Evolutionary conservation across 2,329 filamentous ascomycete species (phyloP), one percentile per base, ranked within the genome.

Genomic region (Cercospora canescens): DNA sequence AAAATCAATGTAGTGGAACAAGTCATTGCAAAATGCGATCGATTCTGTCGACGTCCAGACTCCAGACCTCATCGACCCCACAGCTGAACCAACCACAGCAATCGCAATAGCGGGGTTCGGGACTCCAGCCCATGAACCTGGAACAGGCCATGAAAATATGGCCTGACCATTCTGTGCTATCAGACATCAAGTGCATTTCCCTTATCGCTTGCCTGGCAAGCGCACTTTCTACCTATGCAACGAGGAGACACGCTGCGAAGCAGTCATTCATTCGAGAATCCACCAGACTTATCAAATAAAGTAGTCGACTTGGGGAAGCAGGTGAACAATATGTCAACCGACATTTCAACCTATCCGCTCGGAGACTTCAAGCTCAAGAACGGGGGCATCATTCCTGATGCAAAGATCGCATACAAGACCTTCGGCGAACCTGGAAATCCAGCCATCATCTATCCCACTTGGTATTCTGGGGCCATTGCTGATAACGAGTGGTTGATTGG

Each of bases 401-500:
- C 91, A 1, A 85, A 86, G 73, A 87, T 94, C 62, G 90, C 91
- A 16, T 94, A 92, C 82, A 93, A 91, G 77, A 92, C 91, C 0
- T 89, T 91, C 70, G 91, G 91, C 21, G 81, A 88, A 63, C 76
- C 85, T 0, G 83, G 80, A 0, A 82, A 80, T 6, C 90, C 91
- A 7, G 88, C 87, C 2, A 86, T 94, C 65, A 85, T 94, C 67
- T 94, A 94, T 73, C 91, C 91, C 2, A 88, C 88, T 2, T 94
- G 91, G 91, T 94, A 89, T 76, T 89, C 87, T 18, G 88, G 88
- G 66, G 70, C 84, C 2, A 91, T 94, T 68, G 80, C 83, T 2
- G 88, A 91, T 73, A 94, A 94, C 67, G 83, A 90, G 75, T 93
- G 91, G 91, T 84, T 94, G 11, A 84, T 92, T 48, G 89, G 89